Evolutionary conservation across 2,329 filamentous ascomycete species (phyloP).

Genomic region (Trichoderma koningiopsis): DNA sequence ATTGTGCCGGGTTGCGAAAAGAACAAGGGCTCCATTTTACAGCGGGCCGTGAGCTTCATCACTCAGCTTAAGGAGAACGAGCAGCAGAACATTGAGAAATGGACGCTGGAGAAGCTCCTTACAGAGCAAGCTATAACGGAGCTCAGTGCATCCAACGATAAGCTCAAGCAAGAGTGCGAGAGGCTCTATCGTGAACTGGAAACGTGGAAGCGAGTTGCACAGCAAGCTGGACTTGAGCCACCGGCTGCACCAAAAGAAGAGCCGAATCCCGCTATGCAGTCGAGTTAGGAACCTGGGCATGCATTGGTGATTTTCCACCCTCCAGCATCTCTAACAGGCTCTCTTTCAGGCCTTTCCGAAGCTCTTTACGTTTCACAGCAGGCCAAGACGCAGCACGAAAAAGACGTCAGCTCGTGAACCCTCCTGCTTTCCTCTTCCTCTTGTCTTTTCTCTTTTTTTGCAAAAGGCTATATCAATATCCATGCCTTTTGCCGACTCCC

Average conservation of each 20-base stretch:
- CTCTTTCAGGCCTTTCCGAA: conserved; percentile 7
- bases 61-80: conserved; percentile 93
- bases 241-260: conserved; percentile 43
- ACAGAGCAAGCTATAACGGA: conserved; percentile 89
- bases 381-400: not conserved
- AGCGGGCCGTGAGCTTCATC: conserved; percentile 92
- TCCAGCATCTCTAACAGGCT: conserved; percentile 12
- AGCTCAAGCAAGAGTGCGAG: conserved; percentile 79
- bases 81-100: conserved; percentile 90
- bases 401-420: not conserved
- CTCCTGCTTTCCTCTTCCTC: too few relatives aligned
- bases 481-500: not conserved
- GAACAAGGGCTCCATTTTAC: conserved; percentile 96
- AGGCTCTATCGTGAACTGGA: conserved; percentile 76
- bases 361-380: conserved; percentile 8
- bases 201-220: conserved; percentile 73
- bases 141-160: conserved; percentile 83
- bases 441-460: not conserved
- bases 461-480: conserved; percentile 19
- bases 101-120: conserved; percentile 86
- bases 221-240: conserved; percentile 58
- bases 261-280: conserved; percentile 31
- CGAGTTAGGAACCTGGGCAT: conserved; percentile 35
- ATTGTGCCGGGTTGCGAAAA: conserved; percentile 98
- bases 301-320: conserved; percentile 28